Evolutionary conservation across 1,284 basidiomycete species (phyloP).

Genomic region (Ceratobasidium sp.): DNA sequence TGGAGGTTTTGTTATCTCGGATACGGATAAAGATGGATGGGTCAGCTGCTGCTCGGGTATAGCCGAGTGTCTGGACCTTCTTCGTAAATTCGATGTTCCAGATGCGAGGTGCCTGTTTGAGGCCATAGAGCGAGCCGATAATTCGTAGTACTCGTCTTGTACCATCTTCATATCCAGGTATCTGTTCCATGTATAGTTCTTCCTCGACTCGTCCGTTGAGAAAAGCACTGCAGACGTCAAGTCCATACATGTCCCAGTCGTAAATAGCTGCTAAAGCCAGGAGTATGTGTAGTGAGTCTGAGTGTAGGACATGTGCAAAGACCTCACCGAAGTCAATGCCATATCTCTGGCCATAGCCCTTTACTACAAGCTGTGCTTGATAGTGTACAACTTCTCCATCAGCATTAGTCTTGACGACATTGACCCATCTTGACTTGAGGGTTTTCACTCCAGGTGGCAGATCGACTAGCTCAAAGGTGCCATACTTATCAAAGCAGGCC

Average conservation of each 20-base stretch:
- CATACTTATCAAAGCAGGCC: background rate
- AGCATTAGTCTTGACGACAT: background rate
- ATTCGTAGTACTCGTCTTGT: constrained; percentile 43
- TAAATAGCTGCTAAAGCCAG: constrained; percentile 52
- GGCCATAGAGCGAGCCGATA: constrained; percentile 52
- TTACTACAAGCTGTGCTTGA: constrained; percentile 58
- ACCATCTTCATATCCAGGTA: constrained; percentile 51
- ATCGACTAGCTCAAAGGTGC: background rate
- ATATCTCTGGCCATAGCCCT: constrained; percentile 57
- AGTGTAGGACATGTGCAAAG: constrained; percentile 53
- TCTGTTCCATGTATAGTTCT: constrained; percentile 59
- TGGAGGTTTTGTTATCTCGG: background rate
- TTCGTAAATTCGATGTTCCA: constrained; percentile 30
- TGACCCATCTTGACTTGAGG: background rate
- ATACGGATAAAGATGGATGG: background rate
- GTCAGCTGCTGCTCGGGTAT: background rate
- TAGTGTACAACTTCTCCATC: constrained; percentile 26
- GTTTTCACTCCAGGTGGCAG: background rate
- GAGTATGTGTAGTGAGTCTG: constrained; percentile 53
- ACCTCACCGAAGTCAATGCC: constrained; percentile 55
- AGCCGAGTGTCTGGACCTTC: background rate
- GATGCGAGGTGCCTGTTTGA: constrained; percentile 51
- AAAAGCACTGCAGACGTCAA: constrained; percentile 57
- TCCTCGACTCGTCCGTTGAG: constrained; percentile 56
- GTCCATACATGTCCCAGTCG: constrained; percentile 53